Evolutionary conservation across 2,329 filamentous ascomycete genomes (phyloP).

Genomic region (Westerdykella ornata): DNA sequence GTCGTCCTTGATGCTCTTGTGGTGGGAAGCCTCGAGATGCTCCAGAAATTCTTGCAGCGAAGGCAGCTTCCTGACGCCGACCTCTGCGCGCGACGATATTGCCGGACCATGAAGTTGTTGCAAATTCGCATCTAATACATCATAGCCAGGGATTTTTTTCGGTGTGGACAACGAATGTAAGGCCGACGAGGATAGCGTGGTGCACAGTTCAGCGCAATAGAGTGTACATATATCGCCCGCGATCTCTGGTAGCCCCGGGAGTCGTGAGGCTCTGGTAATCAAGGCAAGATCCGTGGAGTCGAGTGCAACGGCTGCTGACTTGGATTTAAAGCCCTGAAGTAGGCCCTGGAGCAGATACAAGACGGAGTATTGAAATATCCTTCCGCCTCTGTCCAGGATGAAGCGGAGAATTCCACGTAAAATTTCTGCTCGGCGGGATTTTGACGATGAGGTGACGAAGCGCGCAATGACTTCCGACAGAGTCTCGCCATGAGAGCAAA

Average conservation of each 20-base stretch:
- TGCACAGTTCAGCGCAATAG: slow-evolving; percentile 24
- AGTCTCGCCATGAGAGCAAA: slow-evolving; percentile 38
- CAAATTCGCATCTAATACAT: slow-evolving; percentile 9
- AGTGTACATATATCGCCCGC: slow-evolving; percentile 35
- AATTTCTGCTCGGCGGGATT: slow-evolving; percentile 12
- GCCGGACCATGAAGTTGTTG: not conserved
- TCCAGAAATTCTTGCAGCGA: slow-evolving; percentile 21
- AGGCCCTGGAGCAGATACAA: slow-evolving; percentile 42
- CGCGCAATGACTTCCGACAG: slow-evolving; percentile 33
- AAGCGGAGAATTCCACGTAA: slow-evolving; percentile 32
- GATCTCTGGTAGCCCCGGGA: slow-evolving; percentile 40
- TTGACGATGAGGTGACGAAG: slow-evolving; percentile 18
- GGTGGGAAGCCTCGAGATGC: slow-evolving; percentile 19
- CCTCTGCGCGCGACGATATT: not conserved
- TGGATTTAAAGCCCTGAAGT: slow-evolving; percentile 24
- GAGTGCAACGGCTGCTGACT: slow-evolving; percentile 9
- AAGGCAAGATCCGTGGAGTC: slow-evolving; percentile 23
- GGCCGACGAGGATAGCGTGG: slow-evolving; percentile 6
- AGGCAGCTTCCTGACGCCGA: not conserved
- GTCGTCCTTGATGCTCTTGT: slow-evolving; percentile 27
- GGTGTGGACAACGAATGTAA: not conserved
- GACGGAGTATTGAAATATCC: slow-evolving; percentile 38
- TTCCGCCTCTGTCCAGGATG: slow-evolving; percentile 29
- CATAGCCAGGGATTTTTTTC: slow-evolving; percentile 15
- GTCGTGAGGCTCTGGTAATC: slow-evolving; percentile 33